Evolutionary conservation across 1,284 basidiomycete genomes (phyloP), one percentile per base, ranked within the genome.

Genomic region (Farysia itapuensis): DNA sequence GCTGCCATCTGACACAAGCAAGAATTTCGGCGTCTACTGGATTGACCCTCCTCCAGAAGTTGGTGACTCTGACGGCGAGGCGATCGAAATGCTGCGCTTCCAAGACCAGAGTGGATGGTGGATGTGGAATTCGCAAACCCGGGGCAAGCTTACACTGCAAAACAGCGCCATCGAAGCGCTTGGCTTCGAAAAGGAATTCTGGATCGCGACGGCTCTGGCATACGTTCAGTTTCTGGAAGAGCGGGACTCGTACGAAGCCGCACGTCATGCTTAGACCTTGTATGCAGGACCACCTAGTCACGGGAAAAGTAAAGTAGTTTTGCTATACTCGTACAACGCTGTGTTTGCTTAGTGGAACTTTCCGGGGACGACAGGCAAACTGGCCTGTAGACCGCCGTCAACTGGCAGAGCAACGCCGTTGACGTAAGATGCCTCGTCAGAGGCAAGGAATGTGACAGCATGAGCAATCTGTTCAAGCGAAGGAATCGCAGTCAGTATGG

Each of bases 381-480:
- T 87, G 23, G 85, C 81, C 7, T 86, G 84, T 45, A 93, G 77
- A 0, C 89, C 91, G 8, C 91, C 93, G 70, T 93, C 91, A 20
- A 93, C 86, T 0, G 86, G 86, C 28, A 91, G 81, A 57, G 86
- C 87, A 69, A 94, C 88, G 11, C 90, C 93, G 71, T 94, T 96
- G 45, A 96, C 84, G 75, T 94, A 75, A 70, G 89, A 91, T 1
- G 90, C 89, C 68, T 77, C 72, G 88, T 89, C 89, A 33, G 88
- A 89, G 12, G 89, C 90, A 34, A 96, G 80, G 80, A 92, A 95
- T 15, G 90, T 79, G 0, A 87, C 88, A 24, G 84, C 84, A 50
- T 88, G 85, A 2, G 90, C 91, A 43, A 95, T 86, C 81, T 90
- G 67, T 9, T 9, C 18, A 16, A n/a, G 9, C 9, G 25, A 28